phyloP scores from a whole-genome alignment of 148 eudicot species.

The Fagopyrum homotropicum region DNA sequence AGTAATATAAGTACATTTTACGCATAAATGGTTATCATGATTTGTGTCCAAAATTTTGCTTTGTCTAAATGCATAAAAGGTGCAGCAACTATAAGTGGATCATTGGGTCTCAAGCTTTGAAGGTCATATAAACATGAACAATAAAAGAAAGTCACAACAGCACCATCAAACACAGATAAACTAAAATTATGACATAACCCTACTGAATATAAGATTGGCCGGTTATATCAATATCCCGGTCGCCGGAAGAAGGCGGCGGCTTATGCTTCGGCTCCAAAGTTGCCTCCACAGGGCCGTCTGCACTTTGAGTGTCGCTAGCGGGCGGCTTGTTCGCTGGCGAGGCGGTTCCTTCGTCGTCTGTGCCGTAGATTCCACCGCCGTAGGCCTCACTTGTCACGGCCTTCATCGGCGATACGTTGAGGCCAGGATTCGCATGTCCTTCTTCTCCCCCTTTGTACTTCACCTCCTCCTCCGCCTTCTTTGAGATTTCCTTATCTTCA shows the following conservation, averaged over 20 bases:
- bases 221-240: conserved; percentile 62
- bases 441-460: neutral
- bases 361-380: conserved; percentile 81
- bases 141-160: too few relatives aligned
- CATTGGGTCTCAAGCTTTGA: too few relatives aligned
- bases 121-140: too few relatives aligned
- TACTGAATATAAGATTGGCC: conserved; percentile 75
- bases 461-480: neutral
- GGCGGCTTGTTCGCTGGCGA: conserved; percentile 22
- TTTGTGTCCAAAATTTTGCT: too few relatives aligned
- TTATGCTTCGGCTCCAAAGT: conserved; percentile 29
- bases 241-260: conserved; percentile 64
- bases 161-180: too few relatives aligned
- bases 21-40: too few relatives aligned
- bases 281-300: conserved; percentile 58
- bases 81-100: too few relatives aligned
- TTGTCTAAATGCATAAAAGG: too few relatives aligned
- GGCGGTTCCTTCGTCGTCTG: conserved; percentile 9
- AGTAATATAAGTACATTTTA: too few relatives aligned
- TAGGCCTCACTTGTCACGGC: conserved; percentile 55
- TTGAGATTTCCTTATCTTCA: neutral
- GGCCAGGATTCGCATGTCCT: conserved; percentile 40
- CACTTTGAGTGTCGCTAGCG: conserved; percentile 70
- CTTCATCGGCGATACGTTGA: conserved; percentile 57
- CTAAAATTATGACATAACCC: neutral